phyloP scores from a whole-genome alignment of 106 monocot genomes.

The Dendrobium officinale region DNA sequence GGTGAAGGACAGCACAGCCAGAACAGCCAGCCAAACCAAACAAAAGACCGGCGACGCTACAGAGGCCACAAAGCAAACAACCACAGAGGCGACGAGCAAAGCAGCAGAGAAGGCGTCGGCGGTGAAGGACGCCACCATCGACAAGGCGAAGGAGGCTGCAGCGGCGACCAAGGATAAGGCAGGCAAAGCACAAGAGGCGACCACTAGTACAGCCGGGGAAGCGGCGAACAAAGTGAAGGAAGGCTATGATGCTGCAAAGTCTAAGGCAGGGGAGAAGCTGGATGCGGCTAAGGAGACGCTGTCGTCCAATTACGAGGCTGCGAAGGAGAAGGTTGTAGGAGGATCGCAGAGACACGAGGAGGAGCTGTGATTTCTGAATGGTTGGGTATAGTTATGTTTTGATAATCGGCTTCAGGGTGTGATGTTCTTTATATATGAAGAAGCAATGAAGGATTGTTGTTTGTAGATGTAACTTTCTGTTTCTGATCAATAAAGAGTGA shows the following conservation, averaged over 20 bases:
- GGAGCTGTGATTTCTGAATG: conserved; percentile 7
- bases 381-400: not conserved
- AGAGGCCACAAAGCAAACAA: not conserved
- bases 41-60: not conserved
- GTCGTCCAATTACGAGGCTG: conserved; percentile 4
- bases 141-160: not conserved
- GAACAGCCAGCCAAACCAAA: not conserved
- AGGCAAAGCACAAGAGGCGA: not conserved
- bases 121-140: not conserved
- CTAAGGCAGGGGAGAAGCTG: not conserved
- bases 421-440: not conserved
- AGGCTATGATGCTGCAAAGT: not conserved
- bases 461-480: too few species aligned
- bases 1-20: not conserved
- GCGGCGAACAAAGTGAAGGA: conserved; percentile 7
- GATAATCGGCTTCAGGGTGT: not conserved
- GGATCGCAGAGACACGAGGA: not conserved
- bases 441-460: too few species aligned
- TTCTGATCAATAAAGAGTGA: too few species aligned
- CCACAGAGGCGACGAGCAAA: not conserved
- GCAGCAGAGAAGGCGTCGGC: not conserved
- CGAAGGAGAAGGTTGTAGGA: conserved; percentile 8
- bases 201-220: too few species aligned
- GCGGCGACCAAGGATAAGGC: not conserved
- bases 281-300: conserved; percentile 7